These are phyloP conservation scores for Zoysia pacifica DNA, from an alignment of 176 grass and related monocot genomes.

Conservation along the genomic window DNA sequence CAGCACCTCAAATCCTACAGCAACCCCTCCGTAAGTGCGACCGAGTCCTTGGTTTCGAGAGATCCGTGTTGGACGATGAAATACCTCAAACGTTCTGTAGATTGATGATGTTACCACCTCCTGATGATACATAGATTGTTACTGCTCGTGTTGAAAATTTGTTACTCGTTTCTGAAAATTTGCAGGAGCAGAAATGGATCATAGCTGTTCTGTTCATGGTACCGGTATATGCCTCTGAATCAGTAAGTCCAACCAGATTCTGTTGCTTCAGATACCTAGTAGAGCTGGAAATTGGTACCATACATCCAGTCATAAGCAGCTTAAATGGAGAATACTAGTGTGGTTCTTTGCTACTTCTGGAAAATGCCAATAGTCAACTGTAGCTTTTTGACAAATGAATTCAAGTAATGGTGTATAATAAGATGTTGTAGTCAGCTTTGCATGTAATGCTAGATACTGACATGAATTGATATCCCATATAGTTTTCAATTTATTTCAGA, in stretches of 20 bases:
- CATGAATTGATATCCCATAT: constrained; percentile 26
- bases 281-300: no score
- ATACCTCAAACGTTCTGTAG: neutral
- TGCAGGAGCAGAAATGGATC: constrained; percentile 97
- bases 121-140: neutral
- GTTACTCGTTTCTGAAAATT: neutral
- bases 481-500: constrained; percentile 46
- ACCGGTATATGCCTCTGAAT: constrained; percentile 87
- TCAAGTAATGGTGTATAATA: neutral
- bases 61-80: neutral
- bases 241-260: constrained; percentile 49
- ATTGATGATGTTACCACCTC: neutral
- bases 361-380: neutral
- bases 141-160: neutral
- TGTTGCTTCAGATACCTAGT: neutral
- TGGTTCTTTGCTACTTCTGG: neutral
- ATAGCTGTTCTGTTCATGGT: constrained; percentile 91
- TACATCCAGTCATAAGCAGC: neutral
- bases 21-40: constrained; percentile 62
- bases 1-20: constrained; percentile 77
- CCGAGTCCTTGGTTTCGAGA: neutral
- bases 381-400: neutral
- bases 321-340: neutral
- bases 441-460: neutral
- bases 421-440: neutral